A percentile compares a stretch with the other conserved stretches of the same genome.
Conservation (phyloP, 139 green algal species). For the Coccomyxa sp. region DNA sequence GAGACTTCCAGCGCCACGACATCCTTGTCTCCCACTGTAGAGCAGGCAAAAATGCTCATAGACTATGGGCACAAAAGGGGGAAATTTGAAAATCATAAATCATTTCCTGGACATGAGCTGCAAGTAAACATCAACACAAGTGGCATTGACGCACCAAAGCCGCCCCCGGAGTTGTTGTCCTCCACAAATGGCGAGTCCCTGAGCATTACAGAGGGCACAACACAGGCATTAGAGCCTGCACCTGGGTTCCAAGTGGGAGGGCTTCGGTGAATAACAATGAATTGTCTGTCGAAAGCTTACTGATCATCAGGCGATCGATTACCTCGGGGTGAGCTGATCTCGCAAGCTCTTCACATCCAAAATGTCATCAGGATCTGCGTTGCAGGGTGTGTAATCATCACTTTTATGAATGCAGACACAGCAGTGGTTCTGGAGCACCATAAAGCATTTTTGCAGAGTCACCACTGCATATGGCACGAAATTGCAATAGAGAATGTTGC, state of each 20-base stretch:
- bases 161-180: constrained; percentile 75
- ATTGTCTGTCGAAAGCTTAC: background rate
- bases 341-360: constrained; percentile 28
- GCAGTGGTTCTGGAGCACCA: no score
- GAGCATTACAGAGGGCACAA: background rate
- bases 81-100: background rate
- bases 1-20: constrained; percentile 66
- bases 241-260: background rate
- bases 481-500: no score
- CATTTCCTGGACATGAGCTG: background rate
- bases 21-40: constrained; percentile 73
- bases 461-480: no score
- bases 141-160: constrained; percentile 63
- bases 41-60: background rate
- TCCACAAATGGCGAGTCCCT: constrained; percentile 65
- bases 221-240: no score
- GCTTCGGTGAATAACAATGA: no score
- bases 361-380: constrained; percentile 26
- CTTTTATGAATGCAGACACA: no score
- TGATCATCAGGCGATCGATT: background rate
- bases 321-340: constrained; percentile 26
- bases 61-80: background rate
- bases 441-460: no score
- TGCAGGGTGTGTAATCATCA: no score
- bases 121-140: background rate